These are phyloP conservation scores for Penicillium oxalicum DNA, from an alignment of 2,329 filamentous ascomycete species.

Conservation along the genomic window DNA sequence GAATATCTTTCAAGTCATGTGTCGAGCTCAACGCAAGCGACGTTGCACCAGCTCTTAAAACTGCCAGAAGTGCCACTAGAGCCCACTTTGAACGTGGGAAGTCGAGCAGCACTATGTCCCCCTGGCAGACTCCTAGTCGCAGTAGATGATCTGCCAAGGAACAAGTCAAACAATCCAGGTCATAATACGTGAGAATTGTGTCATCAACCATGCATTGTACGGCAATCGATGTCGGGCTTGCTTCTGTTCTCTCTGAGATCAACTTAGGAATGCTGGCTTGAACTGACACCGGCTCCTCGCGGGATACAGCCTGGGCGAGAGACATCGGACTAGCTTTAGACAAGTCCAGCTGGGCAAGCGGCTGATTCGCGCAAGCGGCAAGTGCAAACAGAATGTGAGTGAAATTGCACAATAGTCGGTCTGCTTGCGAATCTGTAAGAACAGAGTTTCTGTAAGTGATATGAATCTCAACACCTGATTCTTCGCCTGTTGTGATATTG, in stretches of 20 bases:
- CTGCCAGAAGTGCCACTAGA: neutral
- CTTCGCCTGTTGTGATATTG: neutral
- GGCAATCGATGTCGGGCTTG: neutral
- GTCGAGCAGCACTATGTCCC: constrained; percentile 3
- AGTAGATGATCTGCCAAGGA: neutral
- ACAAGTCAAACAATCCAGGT: neutral
- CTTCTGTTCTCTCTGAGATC: neutral
- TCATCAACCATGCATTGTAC: neutral
- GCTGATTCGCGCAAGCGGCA: neutral
- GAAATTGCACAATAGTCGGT: neutral
- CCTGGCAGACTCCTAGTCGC: constrained; percentile 1
- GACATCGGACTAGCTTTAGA: too few relatives aligned
- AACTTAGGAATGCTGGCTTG: neutral
- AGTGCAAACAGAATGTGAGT: neutral
- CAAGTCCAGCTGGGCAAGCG: too few relatives aligned
- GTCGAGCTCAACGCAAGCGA: neutral
- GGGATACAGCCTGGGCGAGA: too few relatives aligned
- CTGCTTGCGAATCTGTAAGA: neutral
- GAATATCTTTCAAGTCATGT: neutral
- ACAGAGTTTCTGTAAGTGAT: constrained; percentile 1
- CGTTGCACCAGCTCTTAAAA: neutral
- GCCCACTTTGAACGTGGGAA: neutral
- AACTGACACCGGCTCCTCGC: neutral
- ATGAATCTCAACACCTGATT: constrained; percentile 1
- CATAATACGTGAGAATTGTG: neutral